These are phyloP conservation scores for Pseudoturritis turrita DNA, from an alignment of 345 rosid genomes.

Conservation along the genomic window DNA sequence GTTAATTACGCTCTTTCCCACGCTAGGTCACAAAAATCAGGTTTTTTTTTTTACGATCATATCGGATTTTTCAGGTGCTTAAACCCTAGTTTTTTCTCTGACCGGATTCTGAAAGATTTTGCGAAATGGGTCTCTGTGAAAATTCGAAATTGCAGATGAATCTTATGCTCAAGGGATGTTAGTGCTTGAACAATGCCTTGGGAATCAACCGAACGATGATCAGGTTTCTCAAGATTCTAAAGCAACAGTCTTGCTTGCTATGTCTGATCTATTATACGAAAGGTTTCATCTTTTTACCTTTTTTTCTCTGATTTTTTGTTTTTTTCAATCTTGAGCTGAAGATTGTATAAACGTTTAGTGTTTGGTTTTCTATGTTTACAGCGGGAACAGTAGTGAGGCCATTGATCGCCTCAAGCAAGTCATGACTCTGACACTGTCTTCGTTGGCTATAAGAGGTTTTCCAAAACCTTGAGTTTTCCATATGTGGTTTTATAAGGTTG, in stretches of 20 bases:
- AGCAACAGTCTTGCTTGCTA: conserved; percentile 71
- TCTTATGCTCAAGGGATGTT: conserved; percentile 75
- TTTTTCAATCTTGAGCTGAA: not conserved
- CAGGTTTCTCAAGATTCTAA: conserved; percentile 48
- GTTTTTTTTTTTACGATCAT: conserved; percentile 33
- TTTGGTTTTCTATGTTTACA: conserved; percentile 19
- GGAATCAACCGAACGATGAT: conserved; percentile 48
- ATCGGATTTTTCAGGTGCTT: not conserved
- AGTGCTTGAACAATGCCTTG: conserved; percentile 77
- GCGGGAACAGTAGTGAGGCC: conserved; percentile 58
- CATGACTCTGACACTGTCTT: conserved; percentile 32
- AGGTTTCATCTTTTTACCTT: conserved; percentile 38
- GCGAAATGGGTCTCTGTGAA: not conserved
- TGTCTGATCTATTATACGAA: conserved; percentile 65
- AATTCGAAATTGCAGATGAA: conserved; percentile 40
- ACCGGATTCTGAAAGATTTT: not conserved
- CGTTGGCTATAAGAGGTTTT: conserved; percentile 55
- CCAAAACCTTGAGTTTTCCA: not conserved
- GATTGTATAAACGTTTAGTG: not conserved
- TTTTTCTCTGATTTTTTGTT: not conserved
- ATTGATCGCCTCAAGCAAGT: conserved; percentile 54
- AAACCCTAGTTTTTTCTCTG: not conserved
- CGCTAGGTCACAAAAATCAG: conserved; percentile 69
- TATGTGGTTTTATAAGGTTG: not conserved
- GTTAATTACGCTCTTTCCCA: conserved; percentile 78